Base-by-base conservation (phyloP, 108 stramenopile species). In the Seminavis robusta region DNA sequence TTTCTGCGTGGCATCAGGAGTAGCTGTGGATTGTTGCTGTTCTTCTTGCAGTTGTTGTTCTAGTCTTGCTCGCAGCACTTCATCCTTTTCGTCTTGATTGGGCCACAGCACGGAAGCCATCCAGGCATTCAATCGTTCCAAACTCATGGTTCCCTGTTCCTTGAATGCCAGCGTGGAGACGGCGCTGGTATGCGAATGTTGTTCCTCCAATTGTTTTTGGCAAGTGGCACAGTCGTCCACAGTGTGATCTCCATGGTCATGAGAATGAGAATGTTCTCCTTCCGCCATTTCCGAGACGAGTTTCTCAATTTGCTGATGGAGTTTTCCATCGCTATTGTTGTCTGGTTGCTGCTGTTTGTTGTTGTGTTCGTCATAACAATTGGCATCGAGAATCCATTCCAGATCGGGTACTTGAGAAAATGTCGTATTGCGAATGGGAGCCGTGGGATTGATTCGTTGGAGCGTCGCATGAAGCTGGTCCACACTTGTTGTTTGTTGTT, bases 81-180 rank as follows among this genome's bases (percentile, higher is more conserved):
- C 60, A 49, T 84, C 78, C 23, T 48, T 59, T 56, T 80, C 85
- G 49, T 91, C 90, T 69, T 91, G 90, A 63, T 91, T 49, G 11
- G 90, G 90, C 90, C 90, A 91, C 9, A 92, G 56, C 13, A 92
- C 65, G 4, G 80, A 71, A 28, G 84, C 90, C 68, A 92, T 52
- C 90, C 90, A 92, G 20, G 60, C 52, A 51, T 92, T 75, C n/a
- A 92, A 30, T 44, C 58, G 60, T 7, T 52, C 46, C 8, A 86
- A 31, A 62, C 74, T 61, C 1, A 86, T 69, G 1, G 80, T 78
- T 0, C 84, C 90, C 44, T 25, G 9, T 0, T 62, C 21, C 17
- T 72, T 63, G 16, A 92, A 56, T 1, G 84, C 66, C 19, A 83
- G 65, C 11, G 90, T 84, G 0, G 77, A 65, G 27, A 92, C 66